A percentile compares a stretch with the other conserved stretches of the same genome.
These are phyloP conservation scores for Aspergillus diversus DNA, from an alignment of 495 filamentous ascomycete genomes.

Conservation along the genomic window DNA sequence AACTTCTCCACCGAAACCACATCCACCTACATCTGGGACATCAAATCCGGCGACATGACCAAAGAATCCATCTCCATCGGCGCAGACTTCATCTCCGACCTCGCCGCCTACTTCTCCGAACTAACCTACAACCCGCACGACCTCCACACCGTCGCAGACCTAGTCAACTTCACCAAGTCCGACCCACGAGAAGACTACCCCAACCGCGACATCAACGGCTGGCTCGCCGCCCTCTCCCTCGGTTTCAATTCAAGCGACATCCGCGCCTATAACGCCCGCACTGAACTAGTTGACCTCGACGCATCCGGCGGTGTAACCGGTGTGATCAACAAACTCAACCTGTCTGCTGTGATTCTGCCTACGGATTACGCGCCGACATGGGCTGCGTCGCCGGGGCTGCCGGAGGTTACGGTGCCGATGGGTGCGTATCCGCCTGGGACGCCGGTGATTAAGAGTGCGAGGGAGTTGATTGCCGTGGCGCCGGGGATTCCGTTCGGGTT, in stretches of 20 bases:
- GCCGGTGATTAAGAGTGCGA: background rate
- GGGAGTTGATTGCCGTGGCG: background rate
- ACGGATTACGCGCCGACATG: background rate
- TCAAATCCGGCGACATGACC: background rate
- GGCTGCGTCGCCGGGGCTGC: background rate
- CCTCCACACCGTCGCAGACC: background rate
- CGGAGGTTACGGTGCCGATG: constrained; percentile 7
- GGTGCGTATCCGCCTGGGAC: background rate
- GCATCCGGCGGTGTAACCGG: background rate
- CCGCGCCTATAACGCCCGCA: background rate
- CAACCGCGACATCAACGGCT: background rate
- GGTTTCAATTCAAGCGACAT: background rate
- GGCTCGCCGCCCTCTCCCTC: background rate
- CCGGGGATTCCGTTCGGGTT: background rate
- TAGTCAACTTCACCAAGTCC: background rate
- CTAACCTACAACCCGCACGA: background rate
- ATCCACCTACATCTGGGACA: background rate
- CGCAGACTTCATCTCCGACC: constrained; percentile 1
- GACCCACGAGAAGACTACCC: background rate
- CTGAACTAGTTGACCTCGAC: background rate
- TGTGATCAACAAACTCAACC: background rate
- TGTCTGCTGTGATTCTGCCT: background rate
- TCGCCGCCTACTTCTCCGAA: background rate
- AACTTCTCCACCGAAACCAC: constrained; percentile 1
- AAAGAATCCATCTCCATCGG: background rate